Conservation (phyloP, 176 grass and related monocot species). For the Stipa capillata region DNA sequence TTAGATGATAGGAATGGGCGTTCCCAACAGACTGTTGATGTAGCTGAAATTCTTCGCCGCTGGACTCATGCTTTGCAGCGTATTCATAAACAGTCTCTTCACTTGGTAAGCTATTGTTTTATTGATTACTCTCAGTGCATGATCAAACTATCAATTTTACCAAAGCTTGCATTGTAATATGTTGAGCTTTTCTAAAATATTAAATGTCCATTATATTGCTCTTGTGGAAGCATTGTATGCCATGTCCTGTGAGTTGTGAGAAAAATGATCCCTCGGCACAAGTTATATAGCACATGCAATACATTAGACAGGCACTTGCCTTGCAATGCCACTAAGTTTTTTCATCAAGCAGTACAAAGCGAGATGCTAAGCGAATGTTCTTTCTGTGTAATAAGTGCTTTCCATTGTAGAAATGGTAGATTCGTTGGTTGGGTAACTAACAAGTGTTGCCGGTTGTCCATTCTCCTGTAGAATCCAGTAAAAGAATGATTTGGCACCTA, state of each 20-base stretch:
- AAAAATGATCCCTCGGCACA: not conserved
- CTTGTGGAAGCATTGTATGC: not conserved
- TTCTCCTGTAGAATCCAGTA: not conserved
- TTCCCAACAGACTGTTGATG: constrained; percentile 74
- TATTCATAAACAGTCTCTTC: constrained; percentile 98
- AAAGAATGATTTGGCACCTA: not conserved
- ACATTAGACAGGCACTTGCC: not conserved
- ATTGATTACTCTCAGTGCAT: not conserved
- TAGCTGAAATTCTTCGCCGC: constrained; percentile 94
- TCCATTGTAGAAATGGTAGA: not conserved
- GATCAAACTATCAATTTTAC: not conserved
- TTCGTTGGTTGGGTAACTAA: not conserved
- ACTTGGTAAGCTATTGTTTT: constrained; percentile 70
- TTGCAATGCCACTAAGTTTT: not conserved
- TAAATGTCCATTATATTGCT: not conserved
- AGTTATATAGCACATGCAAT: not conserved
- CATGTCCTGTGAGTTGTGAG: not conserved
- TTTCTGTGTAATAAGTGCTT: not conserved
- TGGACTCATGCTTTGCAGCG: constrained; percentile 99
- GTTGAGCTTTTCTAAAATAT: not conserved
- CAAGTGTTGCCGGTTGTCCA: not conserved
- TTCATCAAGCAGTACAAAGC: not conserved
- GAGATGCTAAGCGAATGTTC: not conserved
- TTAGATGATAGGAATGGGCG: constrained; percentile 73
- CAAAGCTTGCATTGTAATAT: not conserved